phyloP scores from a whole-genome alignment of 139 green algal species.

The Coelastrella sp. region DNA sequence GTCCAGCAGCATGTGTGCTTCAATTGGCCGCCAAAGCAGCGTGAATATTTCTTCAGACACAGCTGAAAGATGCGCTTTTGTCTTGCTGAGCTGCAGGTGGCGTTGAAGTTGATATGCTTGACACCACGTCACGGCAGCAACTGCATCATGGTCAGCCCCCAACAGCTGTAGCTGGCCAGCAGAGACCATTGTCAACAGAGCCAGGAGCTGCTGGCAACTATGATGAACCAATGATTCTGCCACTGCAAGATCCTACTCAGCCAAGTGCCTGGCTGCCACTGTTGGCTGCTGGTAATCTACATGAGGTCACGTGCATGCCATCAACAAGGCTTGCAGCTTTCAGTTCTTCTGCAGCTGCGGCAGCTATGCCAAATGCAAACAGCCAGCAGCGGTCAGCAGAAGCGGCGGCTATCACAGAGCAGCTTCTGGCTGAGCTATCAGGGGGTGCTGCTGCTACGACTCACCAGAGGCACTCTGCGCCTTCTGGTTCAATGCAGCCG shows the following conservation, averaged over 20 bases:
- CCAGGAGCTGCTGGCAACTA: background rate
- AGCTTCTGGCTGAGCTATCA: too few relatives aligned
- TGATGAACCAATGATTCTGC: background rate
- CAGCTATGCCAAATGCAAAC: background rate
- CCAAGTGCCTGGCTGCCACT: slow-evolving; percentile 15
- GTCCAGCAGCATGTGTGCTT: too few relatives aligned
- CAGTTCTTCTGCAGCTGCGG: background rate
- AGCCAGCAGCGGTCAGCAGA: background rate
- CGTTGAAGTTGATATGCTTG: too few relatives aligned
- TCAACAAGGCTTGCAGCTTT: background rate
- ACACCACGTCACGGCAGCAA: too few relatives aligned
- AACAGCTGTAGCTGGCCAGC: background rate
- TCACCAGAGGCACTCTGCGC: too few relatives aligned
- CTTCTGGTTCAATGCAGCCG: too few relatives aligned
- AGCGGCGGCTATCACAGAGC: slow-evolving; percentile 19
- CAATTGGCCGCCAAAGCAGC: too few relatives aligned
- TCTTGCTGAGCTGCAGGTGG: too few relatives aligned
- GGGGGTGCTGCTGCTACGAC: background rate
- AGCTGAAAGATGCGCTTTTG: too few relatives aligned
- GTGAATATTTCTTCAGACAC: too few relatives aligned
- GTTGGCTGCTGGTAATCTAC: slow-evolving; percentile 16
- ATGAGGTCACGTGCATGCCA: background rate
- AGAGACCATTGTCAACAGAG: background rate
- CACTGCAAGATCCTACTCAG: background rate
- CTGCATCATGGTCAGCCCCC: background rate